phyloP scores from a whole-genome alignment of 257 asterid species.

The Fraxinus cuspidata region DNA sequence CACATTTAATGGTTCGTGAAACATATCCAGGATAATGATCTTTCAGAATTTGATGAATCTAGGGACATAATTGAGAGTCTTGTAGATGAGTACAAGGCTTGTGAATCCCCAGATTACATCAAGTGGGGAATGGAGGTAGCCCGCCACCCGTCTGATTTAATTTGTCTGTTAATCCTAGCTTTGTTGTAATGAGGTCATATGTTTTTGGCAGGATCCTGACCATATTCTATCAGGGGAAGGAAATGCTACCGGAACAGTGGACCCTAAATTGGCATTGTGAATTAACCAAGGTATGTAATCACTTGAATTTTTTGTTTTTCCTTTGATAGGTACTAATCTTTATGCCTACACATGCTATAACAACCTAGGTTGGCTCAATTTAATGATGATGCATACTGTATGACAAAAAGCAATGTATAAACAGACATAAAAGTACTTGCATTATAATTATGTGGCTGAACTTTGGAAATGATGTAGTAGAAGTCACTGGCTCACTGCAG shows the following conservation, averaged over 20 bases:
- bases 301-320: constrained; percentile 17
- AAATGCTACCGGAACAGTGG: constrained; percentile 75
- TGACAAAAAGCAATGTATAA: background rate
- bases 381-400: background rate
- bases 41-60: constrained; percentile 97
- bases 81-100: constrained; percentile 99
- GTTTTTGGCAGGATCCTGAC: constrained; percentile 68
- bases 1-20: constrained; percentile 9
- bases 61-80: constrained; percentile 95
- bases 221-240: constrained; percentile 78
- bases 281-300: constrained; percentile 22
- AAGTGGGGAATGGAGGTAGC: constrained; percentile 99
- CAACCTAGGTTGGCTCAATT: background rate
- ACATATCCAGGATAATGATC: constrained; percentile 86
- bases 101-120: constrained; percentile 98
- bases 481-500: background rate
- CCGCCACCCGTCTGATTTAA: background rate
- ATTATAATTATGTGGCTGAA: background rate
- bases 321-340: background rate
- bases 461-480: background rate
- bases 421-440: background rate
- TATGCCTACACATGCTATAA: background rate
- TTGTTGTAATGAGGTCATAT: constrained; percentile 1
- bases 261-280: constrained; percentile 58
- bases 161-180: background rate